Conservation (phyloP, 768 basidiomycete species). For the Leccinum subgranulosum region DNA sequence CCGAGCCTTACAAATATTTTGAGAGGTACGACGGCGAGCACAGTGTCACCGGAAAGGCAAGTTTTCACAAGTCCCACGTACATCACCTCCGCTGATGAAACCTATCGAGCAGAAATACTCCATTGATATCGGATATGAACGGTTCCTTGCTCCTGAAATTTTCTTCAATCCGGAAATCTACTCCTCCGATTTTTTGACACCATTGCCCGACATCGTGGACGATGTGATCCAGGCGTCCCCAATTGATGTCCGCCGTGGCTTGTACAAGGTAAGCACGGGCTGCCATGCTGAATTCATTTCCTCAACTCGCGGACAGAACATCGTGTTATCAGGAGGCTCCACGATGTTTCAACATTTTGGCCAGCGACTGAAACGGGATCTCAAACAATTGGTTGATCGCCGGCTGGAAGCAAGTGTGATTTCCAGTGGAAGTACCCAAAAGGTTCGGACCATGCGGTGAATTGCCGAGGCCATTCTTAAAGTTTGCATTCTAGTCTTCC, state of each 20-base stretch:
- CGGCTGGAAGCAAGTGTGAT: constrained; percentile 75
- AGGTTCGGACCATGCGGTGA: constrained; percentile 44
- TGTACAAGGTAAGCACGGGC: constrained; percentile 75
- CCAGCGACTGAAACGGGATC: constrained; percentile 91
- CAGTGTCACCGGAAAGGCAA: constrained; percentile 85
- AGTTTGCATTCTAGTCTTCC: constrained; percentile 59
- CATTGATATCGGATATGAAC: constrained; percentile 95
- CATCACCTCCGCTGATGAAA: constrained; percentile 9
- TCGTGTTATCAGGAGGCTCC: constrained; percentile 93
- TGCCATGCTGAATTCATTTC: background rate
- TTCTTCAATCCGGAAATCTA: constrained; percentile 99
- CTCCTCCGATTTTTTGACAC: constrained; percentile 96
- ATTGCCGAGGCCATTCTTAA: background rate
- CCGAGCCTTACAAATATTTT: constrained; percentile 93
- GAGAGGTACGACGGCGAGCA: constrained; percentile 92
- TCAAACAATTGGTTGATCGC: constrained; percentile 91
- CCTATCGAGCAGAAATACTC: constrained; percentile 69
- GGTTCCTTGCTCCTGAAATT: constrained; percentile 98
- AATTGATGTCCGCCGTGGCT: constrained; percentile 92
- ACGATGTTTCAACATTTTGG: constrained; percentile 99
- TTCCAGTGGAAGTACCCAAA: constrained; percentile 70
- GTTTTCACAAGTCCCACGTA: constrained; percentile 20
- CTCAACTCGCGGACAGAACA: constrained; percentile 59
- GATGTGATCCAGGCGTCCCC: constrained; percentile 93
- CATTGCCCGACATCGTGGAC: constrained; percentile 94